Base-by-base conservation (phyloP, 148 eudicot genomes). In the Mesembryanthemum crystallinum region DNA sequence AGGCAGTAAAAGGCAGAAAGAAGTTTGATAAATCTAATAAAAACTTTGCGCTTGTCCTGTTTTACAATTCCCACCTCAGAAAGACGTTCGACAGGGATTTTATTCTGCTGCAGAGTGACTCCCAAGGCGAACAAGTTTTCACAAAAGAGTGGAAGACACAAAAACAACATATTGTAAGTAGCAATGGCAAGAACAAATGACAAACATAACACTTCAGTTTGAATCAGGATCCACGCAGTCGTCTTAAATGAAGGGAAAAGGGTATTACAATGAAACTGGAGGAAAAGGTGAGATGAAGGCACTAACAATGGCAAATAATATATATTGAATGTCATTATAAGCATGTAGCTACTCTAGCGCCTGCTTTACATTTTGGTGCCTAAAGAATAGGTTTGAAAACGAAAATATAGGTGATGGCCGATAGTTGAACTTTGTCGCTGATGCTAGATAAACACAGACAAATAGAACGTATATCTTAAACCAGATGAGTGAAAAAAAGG, bases 381-480 rank as follows among this genome's bases (percentile, higher is more conserved):
- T 72, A 59, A 68, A 69, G 64, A 66, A 69, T 75, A 69, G 54
- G 77, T 75, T 85, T 67, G 85, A 64, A 45, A 66, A 76, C 79
- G 73, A 27, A 78, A 79, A 73, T 69, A 88, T 24, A 73, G 96
- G 89, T 11, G 64, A 64, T 13, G 93, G 92, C 28, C 87, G 89
- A 73, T 85, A 69, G 39, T 86, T 77, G 61, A 86, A 88, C 60
- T 76, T 83, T 32, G 92, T 89, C 27, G 99, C 91, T 17, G 78
- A 80, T 37, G 86, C 77, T 14, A 96, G 75, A 83, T 88, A 92
- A 30, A 79, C 74, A 75, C 93, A 92, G 33, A 68, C 93, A 47
- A 82, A 72, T 54, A 78, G 72, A 24, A 88, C 89, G 37, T 91
- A 92, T 24, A 87, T 75, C 81, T 85, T 96, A 75, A 92, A 88